Evolutionary conservation across 208 protist genomes (phyloP).

Genomic region (Trichomonas tenax): DNA sequence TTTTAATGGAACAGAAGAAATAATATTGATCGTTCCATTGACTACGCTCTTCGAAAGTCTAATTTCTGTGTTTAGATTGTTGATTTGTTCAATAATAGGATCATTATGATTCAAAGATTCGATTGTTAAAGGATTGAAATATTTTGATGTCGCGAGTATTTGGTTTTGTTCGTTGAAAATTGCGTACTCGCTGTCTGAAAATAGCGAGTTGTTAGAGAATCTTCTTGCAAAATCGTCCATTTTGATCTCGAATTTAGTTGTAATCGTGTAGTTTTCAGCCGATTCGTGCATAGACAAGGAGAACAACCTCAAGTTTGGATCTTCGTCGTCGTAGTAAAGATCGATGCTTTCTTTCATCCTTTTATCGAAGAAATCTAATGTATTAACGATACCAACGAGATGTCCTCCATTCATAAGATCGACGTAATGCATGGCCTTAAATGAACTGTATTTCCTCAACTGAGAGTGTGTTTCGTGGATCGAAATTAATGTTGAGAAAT

Average conservation of each 20-base stretch:
- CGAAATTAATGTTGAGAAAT: neutral
- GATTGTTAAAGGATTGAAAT: neutral
- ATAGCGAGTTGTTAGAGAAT: neutral
- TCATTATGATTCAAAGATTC: neutral
- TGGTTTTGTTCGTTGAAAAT: neutral
- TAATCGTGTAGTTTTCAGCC: neutral
- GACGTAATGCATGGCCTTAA: neutral
- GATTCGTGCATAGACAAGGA: neutral
- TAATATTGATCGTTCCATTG: neutral
- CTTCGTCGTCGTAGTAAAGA: neutral
- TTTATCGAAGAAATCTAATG: neutral
- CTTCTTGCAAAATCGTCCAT: neutral
- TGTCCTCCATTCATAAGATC: neutral
- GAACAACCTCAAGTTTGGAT: neutral
- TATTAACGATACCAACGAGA: neutral
- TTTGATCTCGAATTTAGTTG: neutral
- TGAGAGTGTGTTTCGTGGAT: neutral
- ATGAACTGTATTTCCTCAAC: neutral
- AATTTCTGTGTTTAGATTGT: neutral
- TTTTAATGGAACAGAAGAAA: neutral
- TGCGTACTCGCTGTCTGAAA: neutral
- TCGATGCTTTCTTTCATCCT: neutral
- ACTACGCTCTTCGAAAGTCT: neutral
- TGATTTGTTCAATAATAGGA: neutral
- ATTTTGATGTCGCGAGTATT: neutral